phyloP scores from a whole-genome alignment of 352 stramenopile species.

The Globisporangium mamillatum region DNA sequence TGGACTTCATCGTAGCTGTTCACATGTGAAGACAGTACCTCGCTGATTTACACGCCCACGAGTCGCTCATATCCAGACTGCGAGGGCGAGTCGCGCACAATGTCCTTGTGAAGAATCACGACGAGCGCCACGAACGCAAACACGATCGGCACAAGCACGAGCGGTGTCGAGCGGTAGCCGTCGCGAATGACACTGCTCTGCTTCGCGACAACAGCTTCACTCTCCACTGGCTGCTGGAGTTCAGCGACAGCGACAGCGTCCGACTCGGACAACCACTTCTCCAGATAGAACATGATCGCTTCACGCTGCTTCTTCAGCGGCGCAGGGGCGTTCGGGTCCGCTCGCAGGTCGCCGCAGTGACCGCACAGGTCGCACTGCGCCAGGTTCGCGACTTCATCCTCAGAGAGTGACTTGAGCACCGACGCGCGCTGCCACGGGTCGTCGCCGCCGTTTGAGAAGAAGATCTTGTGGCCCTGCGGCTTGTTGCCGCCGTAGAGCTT shows the following conservation, averaged over 20 bases:
- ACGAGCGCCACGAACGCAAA: slow-evolving; percentile 51
- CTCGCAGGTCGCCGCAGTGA: slow-evolving; percentile 73
- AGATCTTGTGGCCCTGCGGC: slow-evolving; percentile 72
- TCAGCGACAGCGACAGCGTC: slow-evolving; percentile 11
- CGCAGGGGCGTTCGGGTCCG: slow-evolving; percentile 41
- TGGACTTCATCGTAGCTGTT: neutral
- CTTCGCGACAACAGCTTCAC: neutral
- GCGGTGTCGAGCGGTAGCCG: slow-evolving; percentile 45
- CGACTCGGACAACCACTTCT: slow-evolving; percentile 48
- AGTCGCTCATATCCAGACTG: slow-evolving; percentile 37
- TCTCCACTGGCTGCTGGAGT: slow-evolving; percentile 21
- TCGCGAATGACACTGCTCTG: neutral
- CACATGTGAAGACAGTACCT: neutral
- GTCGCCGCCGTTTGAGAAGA: slow-evolving; percentile 81
- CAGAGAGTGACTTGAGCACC: slow-evolving; percentile 50
- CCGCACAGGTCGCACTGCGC: slow-evolving; percentile 79
- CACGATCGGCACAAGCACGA: slow-evolving; percentile 72
- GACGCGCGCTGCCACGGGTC: slow-evolving; percentile 86
- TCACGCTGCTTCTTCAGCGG: slow-evolving; percentile 67
- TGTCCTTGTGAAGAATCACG: slow-evolving; percentile 47
- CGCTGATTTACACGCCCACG: slow-evolving; percentile 14
- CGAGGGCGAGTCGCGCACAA: slow-evolving; percentile 48
- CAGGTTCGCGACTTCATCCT: slow-evolving; percentile 62
- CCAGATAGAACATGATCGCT: slow-evolving; percentile 60
- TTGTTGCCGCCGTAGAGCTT: slow-evolving; percentile 76